These are phyloP conservation scores for Coleophoma cylindrospora DNA, from an alignment of 2,329 filamentous ascomycete genomes.

Conservation along the genomic window DNA sequence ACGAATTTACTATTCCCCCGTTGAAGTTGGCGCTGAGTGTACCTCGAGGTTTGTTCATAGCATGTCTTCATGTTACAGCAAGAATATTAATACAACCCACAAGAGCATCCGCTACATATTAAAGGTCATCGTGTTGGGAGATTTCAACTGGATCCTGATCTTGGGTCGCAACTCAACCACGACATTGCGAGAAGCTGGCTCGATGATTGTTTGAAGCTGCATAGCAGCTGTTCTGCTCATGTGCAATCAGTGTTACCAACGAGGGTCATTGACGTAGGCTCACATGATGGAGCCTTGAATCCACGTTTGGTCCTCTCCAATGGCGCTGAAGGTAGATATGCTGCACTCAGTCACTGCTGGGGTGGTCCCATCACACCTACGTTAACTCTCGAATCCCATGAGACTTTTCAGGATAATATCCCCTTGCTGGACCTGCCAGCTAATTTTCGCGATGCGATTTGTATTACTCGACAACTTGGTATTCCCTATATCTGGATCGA, in stretches of 20 bases:
- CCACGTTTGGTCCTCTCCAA: not conserved
- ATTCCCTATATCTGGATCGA: conserved; percentile 27
- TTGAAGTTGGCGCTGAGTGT: not conserved
- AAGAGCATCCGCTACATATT: not conserved
- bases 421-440: conserved; percentile 13
- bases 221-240: not conserved
- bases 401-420: conserved; percentile 1
- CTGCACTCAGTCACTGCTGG: conserved; percentile 23
- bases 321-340: conserved; percentile 3
- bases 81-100: not conserved
- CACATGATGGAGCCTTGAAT: not conserved
- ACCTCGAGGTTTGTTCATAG: not conserved
- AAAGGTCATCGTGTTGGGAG: not conserved
- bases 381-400: conserved; percentile 2
- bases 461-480: conserved; percentile 16
- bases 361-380: conserved; percentile 10
- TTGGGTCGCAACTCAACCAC: not conserved
- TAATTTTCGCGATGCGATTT: conserved; percentile 21
- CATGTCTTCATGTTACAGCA: not conserved
- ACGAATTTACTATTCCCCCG: not conserved
- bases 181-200: not conserved
- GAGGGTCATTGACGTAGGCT: conserved; percentile 2
- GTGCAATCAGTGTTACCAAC: not conserved
- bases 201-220: not conserved
- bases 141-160: not conserved